Evolutionary conservation across 2,329 filamentous ascomycete species (phyloP).

Genomic region (Sclerotinia glacialis): DNA sequence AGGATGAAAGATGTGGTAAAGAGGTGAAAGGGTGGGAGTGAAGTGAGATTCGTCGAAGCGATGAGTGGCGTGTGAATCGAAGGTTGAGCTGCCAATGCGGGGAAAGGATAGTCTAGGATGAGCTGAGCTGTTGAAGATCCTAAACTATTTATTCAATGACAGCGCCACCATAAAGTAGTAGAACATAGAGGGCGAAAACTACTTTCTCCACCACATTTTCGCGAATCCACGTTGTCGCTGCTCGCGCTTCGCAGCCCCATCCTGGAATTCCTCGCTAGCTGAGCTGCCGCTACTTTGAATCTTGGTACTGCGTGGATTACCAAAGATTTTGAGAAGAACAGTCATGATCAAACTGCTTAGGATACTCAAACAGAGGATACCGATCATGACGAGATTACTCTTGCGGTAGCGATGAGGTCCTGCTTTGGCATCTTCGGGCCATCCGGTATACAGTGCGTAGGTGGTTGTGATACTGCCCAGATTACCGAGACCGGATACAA

Average conservation of each 20-base stretch:
- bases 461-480: slow-evolving; percentile 83
- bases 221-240: slow-evolving; percentile 56
- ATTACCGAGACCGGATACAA: slow-evolving; percentile 85
- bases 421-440: slow-evolving; percentile 69
- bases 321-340: slow-evolving; percentile 58
- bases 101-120: not conserved
- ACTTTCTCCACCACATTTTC: slow-evolving; percentile 39
- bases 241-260: slow-evolving; percentile 61
- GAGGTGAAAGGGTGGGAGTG: not conserved
- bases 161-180: not conserved
- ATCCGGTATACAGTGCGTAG: slow-evolving; percentile 84
- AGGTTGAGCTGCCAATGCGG: slow-evolving; percentile 30
- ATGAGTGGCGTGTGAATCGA: not conserved
- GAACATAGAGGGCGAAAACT: slow-evolving; percentile 16
- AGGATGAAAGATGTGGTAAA: not conserved
- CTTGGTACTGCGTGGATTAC: slow-evolving; percentile 52
- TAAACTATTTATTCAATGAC: not conserved
- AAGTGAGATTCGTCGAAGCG: not conserved
- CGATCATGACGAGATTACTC: slow-evolving; percentile 86
- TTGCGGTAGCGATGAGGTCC: slow-evolving; percentile 72
- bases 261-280: slow-evolving; percentile 47
- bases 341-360: slow-evolving; percentile 68
- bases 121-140: slow-evolving; percentile 33
- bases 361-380: slow-evolving; percentile 77
- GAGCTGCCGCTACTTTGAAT: slow-evolving; percentile 42